Percentiles rank a stretch among this genome's conserved stretches.
These are phyloP conservation scores for Coemansia sp. DNA, from an alignment of 192 early-diverging fungal genomes.

Conservation along the genomic window DNA sequence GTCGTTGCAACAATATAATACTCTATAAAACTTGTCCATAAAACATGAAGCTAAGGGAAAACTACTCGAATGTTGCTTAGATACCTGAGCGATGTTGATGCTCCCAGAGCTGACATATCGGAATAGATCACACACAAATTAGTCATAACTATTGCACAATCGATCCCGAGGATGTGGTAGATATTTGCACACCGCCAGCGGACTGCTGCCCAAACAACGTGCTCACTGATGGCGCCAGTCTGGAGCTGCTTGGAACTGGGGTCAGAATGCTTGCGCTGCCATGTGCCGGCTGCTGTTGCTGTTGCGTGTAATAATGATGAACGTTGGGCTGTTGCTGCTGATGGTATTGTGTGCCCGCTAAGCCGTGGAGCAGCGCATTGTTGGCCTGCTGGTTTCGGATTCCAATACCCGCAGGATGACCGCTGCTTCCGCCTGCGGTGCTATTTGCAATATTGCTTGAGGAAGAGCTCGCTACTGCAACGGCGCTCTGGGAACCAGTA, in stretches of 20 bases:
- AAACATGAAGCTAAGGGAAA: too few species aligned
- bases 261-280: constrained; percentile 16
- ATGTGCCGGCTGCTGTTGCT: constrained; percentile 6
- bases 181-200: constrained; percentile 20
- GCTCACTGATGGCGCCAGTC: constrained; percentile 32
- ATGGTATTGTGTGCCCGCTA: constrained; percentile 4
- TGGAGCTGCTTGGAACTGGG: constrained; percentile 22
- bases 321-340: constrained; percentile 5
- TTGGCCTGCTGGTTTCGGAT: constrained; percentile 6
- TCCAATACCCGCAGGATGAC: neutral
- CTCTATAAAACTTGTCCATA: too few species aligned
- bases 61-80: too few species aligned
- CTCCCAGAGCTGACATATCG: too few species aligned
- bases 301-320: constrained; percentile 7
- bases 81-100: too few species aligned
- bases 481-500: neutral
- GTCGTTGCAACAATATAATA: too few species aligned
- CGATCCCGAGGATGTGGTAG: constrained; percentile 24
- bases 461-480: neutral
- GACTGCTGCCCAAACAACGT: constrained; percentile 40
- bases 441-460: neutral
- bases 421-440: neutral
- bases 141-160: too few species aligned
- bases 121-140: too few species aligned
- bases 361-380: neutral